Evolutionary conservation across 331 rosid genomes (phyloP).

Genomic region (Arachis monticola): DNA sequence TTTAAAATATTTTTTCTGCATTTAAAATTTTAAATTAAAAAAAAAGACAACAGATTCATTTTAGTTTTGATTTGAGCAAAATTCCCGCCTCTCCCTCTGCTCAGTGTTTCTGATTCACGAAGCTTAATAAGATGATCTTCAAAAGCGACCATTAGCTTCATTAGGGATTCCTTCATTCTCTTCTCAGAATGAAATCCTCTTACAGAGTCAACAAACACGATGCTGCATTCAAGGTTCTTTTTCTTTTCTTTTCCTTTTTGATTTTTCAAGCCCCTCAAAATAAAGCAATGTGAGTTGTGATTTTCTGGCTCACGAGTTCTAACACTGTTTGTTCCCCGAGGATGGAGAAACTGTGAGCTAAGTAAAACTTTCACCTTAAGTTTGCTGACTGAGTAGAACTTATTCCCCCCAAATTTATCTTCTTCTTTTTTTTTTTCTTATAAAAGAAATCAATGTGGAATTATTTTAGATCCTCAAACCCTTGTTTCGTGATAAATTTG

Average conservation of each 20-base stretch:
- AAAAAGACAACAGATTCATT: too few relatives aligned
- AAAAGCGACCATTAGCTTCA: constrained; percentile 6
- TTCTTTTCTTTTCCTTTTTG: neutral
- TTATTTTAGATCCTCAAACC: constrained; percentile 28
- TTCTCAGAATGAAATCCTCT: constrained; percentile 49
- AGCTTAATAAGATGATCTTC: constrained; percentile 35
- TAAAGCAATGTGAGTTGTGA: constrained; percentile 6
- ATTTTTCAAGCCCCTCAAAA: neutral
- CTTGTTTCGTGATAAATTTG: constrained; percentile 33
- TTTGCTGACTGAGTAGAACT: neutral
- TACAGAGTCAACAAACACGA: constrained; percentile 55
- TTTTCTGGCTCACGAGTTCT: constrained; percentile 20
- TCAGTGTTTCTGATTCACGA: constrained; percentile 14
- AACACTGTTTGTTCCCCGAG: constrained; percentile 19
- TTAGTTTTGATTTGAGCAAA: constrained; percentile 12
- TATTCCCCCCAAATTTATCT: neutral
- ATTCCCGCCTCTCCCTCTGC: constrained; percentile 36
- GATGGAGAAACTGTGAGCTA: neutral
- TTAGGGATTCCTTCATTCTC: constrained; percentile 18
- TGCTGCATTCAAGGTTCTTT: constrained; percentile 51
- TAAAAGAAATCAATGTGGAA: neutral
- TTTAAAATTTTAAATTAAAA: too few relatives aligned
- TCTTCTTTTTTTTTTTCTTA: neutral
- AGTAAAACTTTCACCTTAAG: neutral
- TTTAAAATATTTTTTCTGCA: too few relatives aligned